Conservation (phyloP, 768 basidiomycete species). For the Gymnopilus junonius region DNA sequence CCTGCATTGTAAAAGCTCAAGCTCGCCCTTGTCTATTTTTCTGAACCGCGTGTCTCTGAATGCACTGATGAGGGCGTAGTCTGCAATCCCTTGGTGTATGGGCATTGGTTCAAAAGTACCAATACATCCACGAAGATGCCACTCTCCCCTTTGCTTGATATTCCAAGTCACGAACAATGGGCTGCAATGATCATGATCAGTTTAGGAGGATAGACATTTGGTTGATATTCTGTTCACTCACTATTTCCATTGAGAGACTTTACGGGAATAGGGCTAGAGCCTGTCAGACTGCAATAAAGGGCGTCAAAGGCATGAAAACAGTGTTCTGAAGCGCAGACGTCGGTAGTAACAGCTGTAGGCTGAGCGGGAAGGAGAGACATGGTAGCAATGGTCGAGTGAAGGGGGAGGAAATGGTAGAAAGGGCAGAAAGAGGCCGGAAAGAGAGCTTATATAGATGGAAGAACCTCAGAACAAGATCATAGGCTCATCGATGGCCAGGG, state of each 20-base stretch:
- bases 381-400: conserved; percentile 9
- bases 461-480: conserved; percentile 11
- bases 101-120: conserved; percentile 86
- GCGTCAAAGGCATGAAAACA: conserved; percentile 84
- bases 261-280: conserved; percentile 58
- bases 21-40: conserved; percentile 76
- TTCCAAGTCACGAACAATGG: conserved; percentile 99
- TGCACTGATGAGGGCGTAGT: conserved; percentile 93
- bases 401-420: no score
- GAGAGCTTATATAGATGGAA: conserved; percentile 19
- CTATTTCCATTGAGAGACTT: conserved; percentile 78
- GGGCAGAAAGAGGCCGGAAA: neutral
- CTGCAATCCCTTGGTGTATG: conserved; percentile 75
- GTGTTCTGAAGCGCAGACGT: conserved; percentile 71
- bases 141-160: conserved; percentile 62
- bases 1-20: conserved; percentile 86
- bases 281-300: conserved; percentile 76
- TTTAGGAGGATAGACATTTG: neutral
- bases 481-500: conserved; percentile 16
- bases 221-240: conserved; percentile 40
- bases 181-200: conserved; percentile 41
- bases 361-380: conserved; percentile 65
- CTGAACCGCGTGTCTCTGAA: conserved; percentile 88
- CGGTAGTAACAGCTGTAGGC: conserved; percentile 42
- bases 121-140: conserved; percentile 89